Evolutionary conservation across 495 filamentous ascomycete species (phyloP).

Genomic region (Daldinia caldariorum): DNA sequence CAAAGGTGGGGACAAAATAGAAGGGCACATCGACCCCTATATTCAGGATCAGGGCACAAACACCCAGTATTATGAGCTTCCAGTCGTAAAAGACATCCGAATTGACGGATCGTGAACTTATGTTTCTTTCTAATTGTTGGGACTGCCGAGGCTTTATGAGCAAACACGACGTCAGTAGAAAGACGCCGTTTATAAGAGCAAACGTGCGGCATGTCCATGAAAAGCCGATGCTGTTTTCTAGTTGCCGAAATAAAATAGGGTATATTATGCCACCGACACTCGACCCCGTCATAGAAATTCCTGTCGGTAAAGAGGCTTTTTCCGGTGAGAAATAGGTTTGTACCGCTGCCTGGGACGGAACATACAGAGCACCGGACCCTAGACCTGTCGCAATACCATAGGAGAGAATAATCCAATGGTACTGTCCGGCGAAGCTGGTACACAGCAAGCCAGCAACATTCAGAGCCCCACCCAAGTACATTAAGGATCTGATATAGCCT

Average conservation of each 20-base stretch:
- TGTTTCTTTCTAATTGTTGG: slow-evolving; percentile 41
- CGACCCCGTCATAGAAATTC: slow-evolving; percentile 77
- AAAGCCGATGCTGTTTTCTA: slow-evolving; percentile 66
- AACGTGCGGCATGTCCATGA: slow-evolving; percentile 71
- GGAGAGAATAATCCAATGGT: slow-evolving; percentile 57
- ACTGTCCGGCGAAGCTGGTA: slow-evolving; percentile 54
- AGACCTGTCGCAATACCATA: slow-evolving; percentile 58
- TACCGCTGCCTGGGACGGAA: slow-evolving; percentile 75
- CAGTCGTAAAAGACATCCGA: slow-evolving; percentile 51
- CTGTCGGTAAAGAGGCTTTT: slow-evolving; percentile 72
- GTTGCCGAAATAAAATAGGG: slow-evolving; percentile 67
- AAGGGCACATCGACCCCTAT: slow-evolving; percentile 72
- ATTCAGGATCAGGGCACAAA: slow-evolving; percentile 69
- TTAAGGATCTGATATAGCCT: slow-evolving; percentile 66
- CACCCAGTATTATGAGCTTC: slow-evolving; percentile 56
- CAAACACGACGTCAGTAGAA: slow-evolving; percentile 56
- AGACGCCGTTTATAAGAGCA: slow-evolving; percentile 62
- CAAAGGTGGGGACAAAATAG: slow-evolving; percentile 67
- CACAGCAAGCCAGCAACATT: slow-evolving; percentile 67
- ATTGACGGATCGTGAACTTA: slow-evolving; percentile 44
- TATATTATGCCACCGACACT: slow-evolving; percentile 75
- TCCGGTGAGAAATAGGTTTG: slow-evolving; percentile 76
- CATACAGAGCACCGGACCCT: slow-evolving; percentile 67
- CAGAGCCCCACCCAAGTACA: slow-evolving; percentile 63
- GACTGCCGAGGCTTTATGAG: slow-evolving; percentile 58